Evolutionary conservation across 2,329 filamentous ascomycete genomes (phyloP), one percentile per base, ranked within the genome.

Genomic region (Cladophialophora exuberans): DNA sequence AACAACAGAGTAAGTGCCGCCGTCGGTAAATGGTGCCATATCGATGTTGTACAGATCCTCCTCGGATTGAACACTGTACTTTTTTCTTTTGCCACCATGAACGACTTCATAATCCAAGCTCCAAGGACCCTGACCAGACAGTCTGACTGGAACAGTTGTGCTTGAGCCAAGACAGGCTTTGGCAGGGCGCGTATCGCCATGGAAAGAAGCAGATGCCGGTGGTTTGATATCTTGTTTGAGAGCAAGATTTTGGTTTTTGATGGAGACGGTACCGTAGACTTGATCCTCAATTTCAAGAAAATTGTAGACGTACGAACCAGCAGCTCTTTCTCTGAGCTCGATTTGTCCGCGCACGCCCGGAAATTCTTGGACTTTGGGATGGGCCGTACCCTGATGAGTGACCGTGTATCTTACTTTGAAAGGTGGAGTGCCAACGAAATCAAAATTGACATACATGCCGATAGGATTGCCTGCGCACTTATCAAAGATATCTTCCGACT

Each of bases 391-490:
- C 4, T 83, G 82, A 54, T 83, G 84, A 53, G 85, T 81, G 53
- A 91, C 81, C 38, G 86, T 85, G 69, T 97, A 99, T 18, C 79
- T 78, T 41, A 99, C 79, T n/a, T 79, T 78, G 73, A 99, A 99
- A 1, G 93, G 93, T 41, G 95, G 93, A 0, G 91, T 96, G 57
- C 94, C 94, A 23, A 93, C 88, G 33, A 99, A 79, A 68, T 97
- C 91, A 45, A 99, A 76, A 66, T 94, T 88, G 36, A 99, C 89
- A 9, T 88, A 83, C 51, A 99, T 81, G 35, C 94, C 94, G 59
- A 99, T 89, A 0, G 94, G 90, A 67, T 91, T 96, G 43, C 92
- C 91, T 30, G 92, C 93, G 70, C 94, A 99, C 69, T 95, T 96
- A 71, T 99, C 94, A 48, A 90, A 88, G 38, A 99, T 91, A 59